Percentiles rank a stretch among this genome's conserved stretches.
phyloP scores from a whole-genome alignment of 129 eudicot genomes.

The Lactuca saligna region DNA sequence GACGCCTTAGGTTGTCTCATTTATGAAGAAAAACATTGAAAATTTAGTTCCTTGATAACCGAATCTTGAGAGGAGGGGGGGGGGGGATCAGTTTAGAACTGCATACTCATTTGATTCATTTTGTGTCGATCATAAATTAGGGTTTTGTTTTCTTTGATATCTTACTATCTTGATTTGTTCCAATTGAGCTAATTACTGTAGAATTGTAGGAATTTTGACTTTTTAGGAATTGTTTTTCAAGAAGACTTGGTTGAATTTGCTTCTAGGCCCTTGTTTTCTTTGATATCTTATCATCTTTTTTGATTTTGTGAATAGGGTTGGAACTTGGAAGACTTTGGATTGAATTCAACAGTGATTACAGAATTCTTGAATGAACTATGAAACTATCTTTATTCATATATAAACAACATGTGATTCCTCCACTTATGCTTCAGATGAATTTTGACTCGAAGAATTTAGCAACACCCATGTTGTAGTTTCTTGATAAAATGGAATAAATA shows the following conservation, averaged over 20 bases:
- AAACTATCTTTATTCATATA: slow-evolving; percentile 4
- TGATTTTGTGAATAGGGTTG: slow-evolving; percentile 31
- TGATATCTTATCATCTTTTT: neutral
- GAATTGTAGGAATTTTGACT: slow-evolving; percentile 1
- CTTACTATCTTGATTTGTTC: neutral
- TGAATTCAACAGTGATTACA: slow-evolving; percentile 10
- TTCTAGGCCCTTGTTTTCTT: neutral
- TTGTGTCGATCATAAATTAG: slow-evolving; percentile 8
- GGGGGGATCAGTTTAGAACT: slow-evolving; percentile 9
- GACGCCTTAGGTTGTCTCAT: neutral
- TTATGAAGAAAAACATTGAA: slow-evolving; percentile 7
- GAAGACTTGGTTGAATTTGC: slow-evolving; percentile 16
- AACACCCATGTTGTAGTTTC: neutral
- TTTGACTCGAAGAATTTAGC: slow-evolving; percentile 3
- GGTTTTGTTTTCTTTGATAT: slow-evolving; percentile 12
- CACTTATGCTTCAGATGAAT: neutral
- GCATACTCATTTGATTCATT: slow-evolving; percentile 10
- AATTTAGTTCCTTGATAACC: neutral
- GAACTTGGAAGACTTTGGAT: slow-evolving; percentile 36
- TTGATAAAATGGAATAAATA: slow-evolving; percentile 28
- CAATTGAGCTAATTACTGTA: slow-evolving; percentile 10
- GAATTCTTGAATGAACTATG: slow-evolving; percentile 11
- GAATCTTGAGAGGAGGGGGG: slow-evolving; percentile 20
- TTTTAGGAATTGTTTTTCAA: neutral
- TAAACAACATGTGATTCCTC: neutral